These are phyloP conservation scores for Phytophthora pseudosyringae DNA, from an alignment of 352 stramenopile species.

Conservation along the genomic window DNA sequence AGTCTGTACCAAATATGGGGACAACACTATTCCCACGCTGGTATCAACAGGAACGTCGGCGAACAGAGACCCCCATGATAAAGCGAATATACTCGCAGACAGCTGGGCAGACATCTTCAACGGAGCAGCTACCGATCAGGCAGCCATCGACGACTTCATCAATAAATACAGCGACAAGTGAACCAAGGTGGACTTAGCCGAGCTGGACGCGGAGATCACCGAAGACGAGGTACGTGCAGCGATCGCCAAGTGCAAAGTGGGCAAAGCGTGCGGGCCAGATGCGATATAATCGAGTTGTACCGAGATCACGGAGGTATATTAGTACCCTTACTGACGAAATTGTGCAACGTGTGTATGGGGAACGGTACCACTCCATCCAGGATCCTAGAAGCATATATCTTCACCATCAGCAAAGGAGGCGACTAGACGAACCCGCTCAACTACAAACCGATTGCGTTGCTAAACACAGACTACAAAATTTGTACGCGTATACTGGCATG, in stretches of 20 bases:
- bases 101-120: not conserved
- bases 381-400: too few species aligned
- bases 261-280: too few species aligned
- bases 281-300: conserved; percentile 5
- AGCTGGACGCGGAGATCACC: not conserved
- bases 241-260: too few species aligned
- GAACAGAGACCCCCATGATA: conserved; percentile 4
- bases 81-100: conserved; percentile 9
- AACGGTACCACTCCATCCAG: too few species aligned
- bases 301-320: not conserved
- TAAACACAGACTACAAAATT: too few species aligned
- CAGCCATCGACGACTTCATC: not conserved
- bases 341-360: too few species aligned
- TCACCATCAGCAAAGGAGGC: too few species aligned
- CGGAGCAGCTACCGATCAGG: not conserved
- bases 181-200: not conserved
- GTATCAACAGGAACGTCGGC: too few species aligned
- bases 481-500: too few species aligned
- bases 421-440: too few species aligned
- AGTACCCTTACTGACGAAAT: too few species aligned
- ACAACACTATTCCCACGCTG: conserved; percentile 9
- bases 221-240: conserved; percentile 8
- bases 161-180: not conserved
- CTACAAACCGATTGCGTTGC: too few species aligned
- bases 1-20: conserved; percentile 10